phyloP scores from a whole-genome alignment of 2,329 filamentous ascomycete genomes.

The Fusarium caatingaense region DNA sequence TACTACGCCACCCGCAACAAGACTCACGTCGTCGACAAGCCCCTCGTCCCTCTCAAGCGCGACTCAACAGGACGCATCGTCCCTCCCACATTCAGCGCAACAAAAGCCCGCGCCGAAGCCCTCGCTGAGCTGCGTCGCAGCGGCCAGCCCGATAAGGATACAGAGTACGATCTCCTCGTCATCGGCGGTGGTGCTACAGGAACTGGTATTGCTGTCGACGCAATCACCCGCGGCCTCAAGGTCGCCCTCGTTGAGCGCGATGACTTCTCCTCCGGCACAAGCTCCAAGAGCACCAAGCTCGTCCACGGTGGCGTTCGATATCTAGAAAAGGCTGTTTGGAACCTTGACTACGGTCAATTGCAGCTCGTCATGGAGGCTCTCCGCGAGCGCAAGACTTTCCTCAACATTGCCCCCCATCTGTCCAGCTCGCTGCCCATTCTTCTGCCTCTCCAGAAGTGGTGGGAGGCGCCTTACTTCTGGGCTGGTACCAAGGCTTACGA shows the following conservation, averaged over 20 bases:
- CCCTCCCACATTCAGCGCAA: conserved; percentile 52
- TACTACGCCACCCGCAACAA: conserved; percentile 48
- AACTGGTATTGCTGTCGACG: conserved; percentile 83
- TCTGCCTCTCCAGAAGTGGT: conserved; percentile 84
- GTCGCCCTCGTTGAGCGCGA: conserved; percentile 85
- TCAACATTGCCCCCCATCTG: conserved; percentile 85
- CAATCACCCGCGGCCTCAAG: conserved; percentile 80
- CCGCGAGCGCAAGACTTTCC: conserved; percentile 83
- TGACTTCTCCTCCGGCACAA: conserved; percentile 84
- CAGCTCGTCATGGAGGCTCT: conserved; percentile 84
- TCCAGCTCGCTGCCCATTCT: conserved; percentile 86
- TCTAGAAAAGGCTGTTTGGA: conserved; percentile 87
- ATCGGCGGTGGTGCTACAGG: conserved; percentile 85
- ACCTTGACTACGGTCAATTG: conserved; percentile 86
- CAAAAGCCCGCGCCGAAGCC: conserved; percentile 53
- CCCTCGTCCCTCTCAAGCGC: conserved; percentile 51
- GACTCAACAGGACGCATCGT: conserved; percentile 53
- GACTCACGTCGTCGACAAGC: conserved; percentile 48
- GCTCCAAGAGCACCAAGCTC: conserved; percentile 88
- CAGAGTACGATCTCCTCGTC: conserved; percentile 80
- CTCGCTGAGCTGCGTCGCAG: conserved; percentile 55
- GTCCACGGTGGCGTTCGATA: conserved; percentile 88
- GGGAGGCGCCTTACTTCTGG: conserved; percentile 82
- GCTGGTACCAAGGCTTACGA: conserved; percentile 81
- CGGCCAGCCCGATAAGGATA: conserved; percentile 51